Evolutionary conservation across 176 grass and related monocot genomes (phyloP).

Genomic region (Canna indica): DNA sequence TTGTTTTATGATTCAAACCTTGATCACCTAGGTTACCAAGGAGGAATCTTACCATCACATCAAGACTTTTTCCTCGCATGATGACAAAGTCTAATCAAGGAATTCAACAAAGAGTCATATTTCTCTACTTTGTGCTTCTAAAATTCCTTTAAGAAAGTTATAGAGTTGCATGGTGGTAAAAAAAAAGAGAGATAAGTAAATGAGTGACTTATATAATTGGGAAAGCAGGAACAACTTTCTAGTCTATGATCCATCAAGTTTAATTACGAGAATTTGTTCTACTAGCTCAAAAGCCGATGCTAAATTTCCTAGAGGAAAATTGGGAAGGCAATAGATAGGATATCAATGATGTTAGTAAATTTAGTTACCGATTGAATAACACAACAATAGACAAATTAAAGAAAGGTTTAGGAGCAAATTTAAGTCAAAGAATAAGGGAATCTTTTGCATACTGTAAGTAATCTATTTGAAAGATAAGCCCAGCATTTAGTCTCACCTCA

Average conservation of each 20-base stretch:
- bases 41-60: neutral
- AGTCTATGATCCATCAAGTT: neutral
- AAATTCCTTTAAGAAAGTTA: neutral
- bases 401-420: neutral
- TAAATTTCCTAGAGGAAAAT: neutral
- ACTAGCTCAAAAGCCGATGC: neutral
- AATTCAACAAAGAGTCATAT: neutral
- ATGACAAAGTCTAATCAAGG: neutral
- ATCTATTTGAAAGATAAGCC: neutral
- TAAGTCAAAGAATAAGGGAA: neutral
- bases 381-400: neutral
- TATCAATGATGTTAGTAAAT: neutral
- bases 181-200: neutral
- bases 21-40: neutral
- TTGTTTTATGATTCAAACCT: neutral
- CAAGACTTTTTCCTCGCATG: neutral
- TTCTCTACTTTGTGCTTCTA: neutral
- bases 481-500: constrained; percentile 46
- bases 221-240: neutral
- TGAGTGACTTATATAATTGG: neutral
- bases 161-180: neutral
- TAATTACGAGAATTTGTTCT: neutral
- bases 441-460: neutral
- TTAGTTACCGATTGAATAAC: neutral
- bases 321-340: neutral